Base-by-base conservation (phyloP, 305 asterid species). In the Lippia alba region DNA sequence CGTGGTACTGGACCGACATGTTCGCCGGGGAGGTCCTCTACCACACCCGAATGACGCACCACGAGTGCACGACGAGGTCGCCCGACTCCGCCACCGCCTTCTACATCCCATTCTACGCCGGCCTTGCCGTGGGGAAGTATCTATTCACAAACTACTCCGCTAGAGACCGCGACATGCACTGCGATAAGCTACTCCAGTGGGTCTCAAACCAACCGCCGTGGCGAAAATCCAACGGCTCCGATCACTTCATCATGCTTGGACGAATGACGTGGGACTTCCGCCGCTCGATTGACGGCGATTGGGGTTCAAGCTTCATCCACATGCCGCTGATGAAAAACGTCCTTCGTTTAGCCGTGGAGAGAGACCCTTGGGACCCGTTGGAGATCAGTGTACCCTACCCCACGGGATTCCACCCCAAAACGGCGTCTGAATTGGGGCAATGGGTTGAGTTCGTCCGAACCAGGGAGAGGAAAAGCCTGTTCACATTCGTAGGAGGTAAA, bases 1-100 rank as follows among this genome's bases (percentile, higher is more conserved):
- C 94, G 6, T 94, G 96, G 98, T 88, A 82, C 78, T 77, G 79
- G 0, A 84, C 89, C 5, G 75, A 84, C 60, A 84, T 78, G 56
- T 84, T 77, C 67, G 7, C 85, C 0, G 32, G 75, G 12, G 89
- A 84, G 71, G 11, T 80, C 8, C 80, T 84, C 4, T 82, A 75
- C 30, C 89, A 82, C 76, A 57, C 61, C 20, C 81, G 85, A 9
- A 71, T 84, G n/a, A 24, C 56, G 51, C 44, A 54, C 32, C 81
- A 84, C 30, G 65, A 55, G 12, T 84, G 89, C 76, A 40, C 84
- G 3, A 82, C 87, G 0, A 5, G 9, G 51, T 74, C 78, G 62
- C 72, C 81, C 33, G 74, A 67, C 30, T 73, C 77, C 3, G 89
- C 89, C 4, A 9, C 79, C 39, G 85, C 84, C 19, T 82, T 77